A percentile compares a stretch with the other conserved stretches of the same genome.
Conservation (phyloP, 2,329 filamentous ascomycete species). For the Raffaelea albimanens region DNA sequence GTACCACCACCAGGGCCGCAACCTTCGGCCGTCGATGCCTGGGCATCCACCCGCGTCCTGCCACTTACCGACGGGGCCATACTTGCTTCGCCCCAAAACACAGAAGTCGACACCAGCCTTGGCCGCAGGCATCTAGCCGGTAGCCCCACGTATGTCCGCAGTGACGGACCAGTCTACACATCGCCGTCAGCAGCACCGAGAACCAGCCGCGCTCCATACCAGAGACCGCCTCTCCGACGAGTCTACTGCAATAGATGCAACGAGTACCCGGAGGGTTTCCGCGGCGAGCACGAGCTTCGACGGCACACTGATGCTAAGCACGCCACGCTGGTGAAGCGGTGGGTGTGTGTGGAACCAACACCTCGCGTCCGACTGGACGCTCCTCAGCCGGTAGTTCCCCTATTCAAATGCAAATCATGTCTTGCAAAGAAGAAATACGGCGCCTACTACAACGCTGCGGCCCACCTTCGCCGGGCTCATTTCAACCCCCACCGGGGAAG, state of each 20-base stretch:
- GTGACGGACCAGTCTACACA: constrained; percentile 27
- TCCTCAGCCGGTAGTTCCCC: constrained; percentile 39
- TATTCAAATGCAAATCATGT: constrained; percentile 73
- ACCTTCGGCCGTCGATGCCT: neutral
- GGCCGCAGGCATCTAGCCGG: constrained; percentile 28
- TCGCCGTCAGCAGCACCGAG: constrained; percentile 32
- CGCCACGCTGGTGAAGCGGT: constrained; percentile 43
- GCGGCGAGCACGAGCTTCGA: constrained; percentile 73
- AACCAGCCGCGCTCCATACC: constrained; percentile 35
- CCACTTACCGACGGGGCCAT: constrained; percentile 16
- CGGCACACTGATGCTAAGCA: constrained; percentile 63
- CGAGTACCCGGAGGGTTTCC: constrained; percentile 69
- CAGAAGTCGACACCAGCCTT: constrained; percentile 13
- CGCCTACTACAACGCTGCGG: constrained; percentile 89
- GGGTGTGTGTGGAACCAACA: constrained; percentile 47
- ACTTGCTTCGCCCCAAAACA: constrained; percentile 22
- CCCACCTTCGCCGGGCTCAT: constrained; percentile 79
- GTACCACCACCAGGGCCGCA: neutral
- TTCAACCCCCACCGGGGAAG: constrained; percentile 61
- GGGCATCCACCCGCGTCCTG: constrained; percentile 12
- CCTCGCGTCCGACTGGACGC: constrained; percentile 19
- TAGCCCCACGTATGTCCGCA: constrained; percentile 30
- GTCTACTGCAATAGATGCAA: constrained; percentile 63
- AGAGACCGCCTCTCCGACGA: constrained; percentile 43
- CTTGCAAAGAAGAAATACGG: constrained; percentile 69